Conservation (phyloP, 495 filamentous ascomycete species). For the Aspergillus haitiensis region DNA sequence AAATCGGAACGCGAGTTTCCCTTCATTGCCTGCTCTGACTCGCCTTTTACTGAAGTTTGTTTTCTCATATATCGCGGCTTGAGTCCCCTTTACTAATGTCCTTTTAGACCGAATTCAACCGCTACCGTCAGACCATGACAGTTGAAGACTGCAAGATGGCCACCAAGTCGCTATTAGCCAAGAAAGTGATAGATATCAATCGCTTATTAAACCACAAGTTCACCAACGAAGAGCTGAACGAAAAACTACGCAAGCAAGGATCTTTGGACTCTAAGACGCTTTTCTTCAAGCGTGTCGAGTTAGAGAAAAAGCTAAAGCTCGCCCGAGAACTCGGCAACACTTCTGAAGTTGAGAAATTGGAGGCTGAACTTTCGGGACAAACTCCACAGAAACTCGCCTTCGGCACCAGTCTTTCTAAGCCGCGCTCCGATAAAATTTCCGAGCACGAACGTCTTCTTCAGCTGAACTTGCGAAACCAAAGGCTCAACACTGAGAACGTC, state of each 20-base stretch:
- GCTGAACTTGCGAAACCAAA: constrained; percentile 76
- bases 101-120: constrained; percentile 70
- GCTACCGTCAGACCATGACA: constrained; percentile 74
- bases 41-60: constrained; percentile 68
- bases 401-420: constrained; percentile 56
- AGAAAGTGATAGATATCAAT: constrained; percentile 82
- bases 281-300: constrained; percentile 61
- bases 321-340: constrained; percentile 64
- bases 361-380: constrained; percentile 67
- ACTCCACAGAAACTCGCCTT: constrained; percentile 69
- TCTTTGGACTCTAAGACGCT: constrained; percentile 59
- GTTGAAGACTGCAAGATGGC: constrained; percentile 71
- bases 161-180: constrained; percentile 59
- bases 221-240: constrained; percentile 74
- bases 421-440: constrained; percentile 43
- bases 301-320: constrained; percentile 61
- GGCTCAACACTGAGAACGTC: constrained; percentile 74
- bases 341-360: constrained; percentile 56
- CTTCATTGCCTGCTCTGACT: constrained; percentile 80
- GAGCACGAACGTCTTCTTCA: constrained; percentile 75
- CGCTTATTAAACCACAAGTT: constrained; percentile 72
- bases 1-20: constrained; percentile 76
- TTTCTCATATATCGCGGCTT: background rate
- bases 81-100: constrained; percentile 29
- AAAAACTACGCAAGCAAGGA: constrained; percentile 70